Base-by-base conservation (phyloP, 1,284 basidiomycete genomes). In the Sanghuangporus baumii region DNA sequence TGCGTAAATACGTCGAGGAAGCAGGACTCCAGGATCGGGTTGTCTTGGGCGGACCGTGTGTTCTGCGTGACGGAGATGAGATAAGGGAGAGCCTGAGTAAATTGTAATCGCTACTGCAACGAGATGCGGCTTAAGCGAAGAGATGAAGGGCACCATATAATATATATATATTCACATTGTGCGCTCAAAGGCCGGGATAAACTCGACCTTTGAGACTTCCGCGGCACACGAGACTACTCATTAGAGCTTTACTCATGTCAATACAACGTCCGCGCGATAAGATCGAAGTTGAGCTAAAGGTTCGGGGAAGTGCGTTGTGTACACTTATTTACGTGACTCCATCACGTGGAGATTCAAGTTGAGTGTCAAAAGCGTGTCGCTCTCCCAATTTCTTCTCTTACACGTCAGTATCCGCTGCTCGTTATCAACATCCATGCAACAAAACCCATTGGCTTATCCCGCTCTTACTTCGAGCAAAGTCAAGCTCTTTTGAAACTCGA, bases 31-130 rank as follows among this genome's bases (percentile, higher is more conserved):
- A 77, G 50, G 83, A 85, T 68, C 81, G 78, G 60, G 85, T 89
- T 37, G 82, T 93, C 64, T 81, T 83, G 65, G 88, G 87, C n/a
- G 90, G 90, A 1, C 84, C 86, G 0, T 93, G 90, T 69, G 81
- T 93, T 48, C 79, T 91, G 48, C 81, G 85, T 16, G 80, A 86
- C 64, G 90, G 89, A n/a, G 87, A 89, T 70, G 76, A 73, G 14
- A 75, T 87, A n/a, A n/a, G n/a, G 16, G 43, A 46, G 66, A 74
- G 73, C 63, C 62, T 72, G 40, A 56, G 16, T 31, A 51, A 26
- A 14, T 14, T 51, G 48, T 26, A 26, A 51, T 12, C 9, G 16
- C 16, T 11, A 2, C 40, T 12, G 40, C 1, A 41, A 12, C 12
- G 12, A 2, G 11, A 41, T 41, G 40, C 3, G 6, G 40, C 40